Percentiles rank a stretch among this genome's conserved stretches.
Conservation (phyloP, 2,329 filamentous ascomycete genomes). For the Tolypocladium cylindrosporum region DNA sequence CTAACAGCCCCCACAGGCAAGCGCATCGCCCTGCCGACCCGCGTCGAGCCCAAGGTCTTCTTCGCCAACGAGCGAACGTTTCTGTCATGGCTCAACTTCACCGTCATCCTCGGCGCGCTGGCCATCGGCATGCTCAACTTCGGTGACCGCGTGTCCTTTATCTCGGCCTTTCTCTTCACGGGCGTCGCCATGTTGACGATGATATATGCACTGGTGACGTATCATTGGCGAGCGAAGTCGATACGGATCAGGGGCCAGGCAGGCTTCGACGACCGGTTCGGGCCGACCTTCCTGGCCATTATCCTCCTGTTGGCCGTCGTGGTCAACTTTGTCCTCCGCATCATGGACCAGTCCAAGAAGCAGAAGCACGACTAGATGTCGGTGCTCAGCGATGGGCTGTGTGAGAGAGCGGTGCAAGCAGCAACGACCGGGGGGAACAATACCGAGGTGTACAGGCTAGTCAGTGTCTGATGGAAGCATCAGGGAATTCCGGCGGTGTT, state of each 20-base stretch:
- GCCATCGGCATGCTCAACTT: slow-evolving; percentile 98
- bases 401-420: not conserved
- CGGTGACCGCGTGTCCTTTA: slow-evolving; percentile 86
- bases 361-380: slow-evolving; percentile 15
- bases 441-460: too few relatives aligned
- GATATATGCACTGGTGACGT: slow-evolving; percentile 89
- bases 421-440: not conserved
- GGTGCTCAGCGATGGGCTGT: not conserved
- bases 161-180: slow-evolving; percentile 89
- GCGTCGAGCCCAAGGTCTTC: slow-evolving; percentile 99
- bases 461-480: not conserved
- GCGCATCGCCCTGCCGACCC: slow-evolving; percentile 93
- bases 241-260: slow-evolving; percentile 87
- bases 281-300: slow-evolving; percentile 81
- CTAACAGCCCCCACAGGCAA: slow-evolving; percentile 57
- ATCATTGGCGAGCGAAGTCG: slow-evolving; percentile 93
- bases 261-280: slow-evolving; percentile 93
- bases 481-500: not conserved
- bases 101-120: slow-evolving; percentile 91
- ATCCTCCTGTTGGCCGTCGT: slow-evolving; percentile 82
- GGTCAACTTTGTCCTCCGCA: slow-evolving; percentile 86
- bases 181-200: slow-evolving; percentile 89
- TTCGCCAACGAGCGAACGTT: slow-evolving; percentile 99
- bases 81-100: slow-evolving; percentile 99
- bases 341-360: slow-evolving; percentile 35